These are phyloP conservation scores for Penicillium angulare DNA, from an alignment of 495 filamentous ascomycete species.

Conservation along the genomic window DNA sequence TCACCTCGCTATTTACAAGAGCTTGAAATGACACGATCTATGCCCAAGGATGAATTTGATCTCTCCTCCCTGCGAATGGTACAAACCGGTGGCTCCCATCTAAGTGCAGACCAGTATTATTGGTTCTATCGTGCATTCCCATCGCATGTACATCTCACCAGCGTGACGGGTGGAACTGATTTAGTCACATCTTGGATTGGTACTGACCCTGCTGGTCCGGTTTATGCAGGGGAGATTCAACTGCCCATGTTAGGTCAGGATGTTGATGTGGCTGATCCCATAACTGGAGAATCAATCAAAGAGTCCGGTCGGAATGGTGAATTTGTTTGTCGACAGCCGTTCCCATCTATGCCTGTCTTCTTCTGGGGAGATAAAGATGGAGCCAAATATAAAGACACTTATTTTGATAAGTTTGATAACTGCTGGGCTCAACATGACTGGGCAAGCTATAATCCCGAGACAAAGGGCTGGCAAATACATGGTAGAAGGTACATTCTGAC, in stretches of 20 bases:
- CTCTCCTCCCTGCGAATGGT: slow-evolving; percentile 55
- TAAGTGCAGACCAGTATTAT: slow-evolving; percentile 63
- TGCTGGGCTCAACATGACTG: slow-evolving; percentile 74
- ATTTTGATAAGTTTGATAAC: slow-evolving; percentile 47
- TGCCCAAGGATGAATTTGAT: slow-evolving; percentile 57
- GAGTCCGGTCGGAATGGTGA: slow-evolving; percentile 50
- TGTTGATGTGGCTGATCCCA: slow-evolving; percentile 60
- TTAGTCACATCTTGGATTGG: slow-evolving; percentile 67
- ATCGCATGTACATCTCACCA: slow-evolving; percentile 56
- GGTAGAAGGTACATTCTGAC: slow-evolving; percentile 51
- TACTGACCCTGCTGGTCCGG: slow-evolving; percentile 59
- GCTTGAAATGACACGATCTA: slow-evolving; percentile 54
- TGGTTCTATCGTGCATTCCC: slow-evolving; percentile 81
- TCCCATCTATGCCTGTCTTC: slow-evolving; percentile 68
- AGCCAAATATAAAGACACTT: slow-evolving; percentile 59
- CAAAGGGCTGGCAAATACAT: slow-evolving; percentile 70
- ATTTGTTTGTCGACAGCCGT: slow-evolving; percentile 61
- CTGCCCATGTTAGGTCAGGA: slow-evolving; percentile 59
- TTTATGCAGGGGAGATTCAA: slow-evolving; percentile 67
- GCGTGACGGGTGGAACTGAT: slow-evolving; percentile 74
- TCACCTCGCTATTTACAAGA: slow-evolving; percentile 71
- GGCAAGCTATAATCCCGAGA: slow-evolving; percentile 53
- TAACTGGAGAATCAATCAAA: slow-evolving; percentile 49
- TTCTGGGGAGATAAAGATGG: slow-evolving; percentile 62
- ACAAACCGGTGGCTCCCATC: slow-evolving; percentile 64